Evolutionary conservation across 371 early-diverging fungal species (phyloP), one percentile per base, ranked within the genome.

Genomic region (Mucor irregularis): DNA sequence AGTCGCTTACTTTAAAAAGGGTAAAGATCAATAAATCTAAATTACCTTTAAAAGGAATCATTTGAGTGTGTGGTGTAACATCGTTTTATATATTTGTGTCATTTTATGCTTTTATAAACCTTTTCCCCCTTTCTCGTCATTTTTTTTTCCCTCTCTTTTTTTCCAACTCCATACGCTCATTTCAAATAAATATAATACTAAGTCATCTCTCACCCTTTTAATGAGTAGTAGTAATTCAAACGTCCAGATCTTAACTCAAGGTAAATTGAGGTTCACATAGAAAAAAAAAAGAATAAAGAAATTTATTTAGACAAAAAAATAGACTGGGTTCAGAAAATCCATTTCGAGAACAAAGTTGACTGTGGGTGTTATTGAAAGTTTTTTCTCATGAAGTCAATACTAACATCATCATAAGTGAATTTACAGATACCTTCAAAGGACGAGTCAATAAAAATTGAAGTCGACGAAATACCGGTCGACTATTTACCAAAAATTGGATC

Each of bases 291-390:
- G n/a, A 8, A 17, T 26, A 42, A 42, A 19, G 4, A 38, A 31
- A 29, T 31, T n/a, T 44, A 37, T 11, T 19, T 43, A 13, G 19
- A 43, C 25, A 30, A 17, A 34, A 35, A 17, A 24, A 29, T 49
- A 73, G 73, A 73, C 49, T 73, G 73, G 73, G 68, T 69, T 35
- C 57, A 57, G 57, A 73, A 73, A 46, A 54, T 73, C 34, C 73
- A 69, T 28, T 65, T 69, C 46, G 67, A 69, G 25, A 69, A 69
- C 17, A 69, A 65, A 43, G 62, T 73, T 22, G 73, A 73, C 49
- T 43, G 73, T 73, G 67, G 60, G 58, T 39, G n/a, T 28, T 16
- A 48, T 13, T 21, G 35, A 34, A n/a, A 34, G 11, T 34, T 34
- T 34, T n/a, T 14, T 34, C 35, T 14, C 9, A 33, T 25, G 39